Conservation (phyloP, 208 protist genomes). For the Giardia duodenalis region DNA sequence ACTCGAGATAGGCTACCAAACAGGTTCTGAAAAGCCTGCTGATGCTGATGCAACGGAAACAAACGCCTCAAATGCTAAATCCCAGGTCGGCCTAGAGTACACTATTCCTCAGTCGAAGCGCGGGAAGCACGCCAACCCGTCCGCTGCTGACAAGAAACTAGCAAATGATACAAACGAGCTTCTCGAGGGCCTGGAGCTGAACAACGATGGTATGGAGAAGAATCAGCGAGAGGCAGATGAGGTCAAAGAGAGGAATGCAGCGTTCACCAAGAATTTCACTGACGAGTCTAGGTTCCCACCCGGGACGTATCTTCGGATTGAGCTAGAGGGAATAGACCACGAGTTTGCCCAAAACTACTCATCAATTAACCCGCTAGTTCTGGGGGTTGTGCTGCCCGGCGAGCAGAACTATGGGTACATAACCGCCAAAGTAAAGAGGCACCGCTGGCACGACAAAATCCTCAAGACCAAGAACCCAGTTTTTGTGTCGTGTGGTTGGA, state of each 20-base stretch:
- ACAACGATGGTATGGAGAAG: constrained; percentile 50
- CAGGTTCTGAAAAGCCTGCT: neutral
- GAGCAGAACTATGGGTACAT: constrained; percentile 53
- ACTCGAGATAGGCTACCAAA: neutral
- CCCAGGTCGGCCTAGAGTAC: no score
- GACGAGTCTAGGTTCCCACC: constrained; percentile 59
- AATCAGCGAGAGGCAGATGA: neutral
- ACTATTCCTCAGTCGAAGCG: no score
- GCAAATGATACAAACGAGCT: neutral
- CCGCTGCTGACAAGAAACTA: no score
- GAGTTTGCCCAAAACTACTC: constrained; percentile 66
- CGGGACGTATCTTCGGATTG: constrained; percentile 82
- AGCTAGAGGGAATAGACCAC: constrained; percentile 66
- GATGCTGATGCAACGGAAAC: neutral
- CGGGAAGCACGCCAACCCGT: no score
- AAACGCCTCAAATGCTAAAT: neutral
- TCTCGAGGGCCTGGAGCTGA: constrained; percentile 31
- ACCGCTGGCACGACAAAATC: constrained; percentile 87
- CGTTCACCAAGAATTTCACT: neutral
- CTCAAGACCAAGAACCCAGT: constrained; percentile 94
- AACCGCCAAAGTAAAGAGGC: constrained; percentile 72
- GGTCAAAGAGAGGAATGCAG: neutral
- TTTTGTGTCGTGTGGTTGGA: constrained; percentile 92
- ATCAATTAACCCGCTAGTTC: constrained; percentile 39
- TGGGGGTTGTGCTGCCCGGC: constrained; percentile 28